phyloP scores from a whole-genome alignment of 768 basidiomycete species.

The Mycena chlorophos region DNA sequence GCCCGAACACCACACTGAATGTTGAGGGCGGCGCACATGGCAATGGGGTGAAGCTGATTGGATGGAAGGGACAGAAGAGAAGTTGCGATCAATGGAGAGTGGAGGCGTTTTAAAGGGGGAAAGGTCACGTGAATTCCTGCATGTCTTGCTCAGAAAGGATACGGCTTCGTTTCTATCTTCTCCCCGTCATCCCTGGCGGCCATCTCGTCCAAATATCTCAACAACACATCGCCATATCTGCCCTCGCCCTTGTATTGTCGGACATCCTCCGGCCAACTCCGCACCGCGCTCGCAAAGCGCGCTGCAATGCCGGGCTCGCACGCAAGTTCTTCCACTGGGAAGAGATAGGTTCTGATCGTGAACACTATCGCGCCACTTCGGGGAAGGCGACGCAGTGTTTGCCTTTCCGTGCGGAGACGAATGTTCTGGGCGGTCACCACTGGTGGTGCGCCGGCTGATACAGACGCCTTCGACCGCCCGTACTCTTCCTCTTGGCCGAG shows the following conservation, averaged over 20 bases:
- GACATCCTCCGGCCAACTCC: conserved; percentile 67
- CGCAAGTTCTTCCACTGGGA: conserved; percentile 50
- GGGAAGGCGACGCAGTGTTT: conserved; percentile 65
- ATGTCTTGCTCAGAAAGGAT: conserved; percentile 18
- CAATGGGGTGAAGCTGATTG: no score
- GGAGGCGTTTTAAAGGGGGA: no score
- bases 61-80: no score
- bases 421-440: conserved; percentile 44
- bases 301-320: conserved; percentile 60
- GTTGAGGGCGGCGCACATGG: no score
- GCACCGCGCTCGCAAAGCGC: conserved; percentile 61
- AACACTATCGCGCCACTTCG: conserved; percentile 66
- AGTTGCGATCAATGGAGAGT: no score
- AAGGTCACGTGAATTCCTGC: no score
- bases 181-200: conserved; percentile 1
- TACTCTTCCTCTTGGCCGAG: conserved; percentile 55
- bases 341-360: conserved; percentile 67
- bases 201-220: conserved; percentile 40
- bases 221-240: conserved; percentile 34
- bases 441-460: conserved; percentile 23
- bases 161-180: conserved; percentile 5
- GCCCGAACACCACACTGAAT: no score
- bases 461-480: conserved; percentile 18
- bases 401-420: conserved; percentile 62
- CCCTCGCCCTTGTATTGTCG: conserved; percentile 45